Evolutionary conservation across 495 filamentous ascomycete species (phyloP).

Genomic region (Aspergillus mulundensis): DNA sequence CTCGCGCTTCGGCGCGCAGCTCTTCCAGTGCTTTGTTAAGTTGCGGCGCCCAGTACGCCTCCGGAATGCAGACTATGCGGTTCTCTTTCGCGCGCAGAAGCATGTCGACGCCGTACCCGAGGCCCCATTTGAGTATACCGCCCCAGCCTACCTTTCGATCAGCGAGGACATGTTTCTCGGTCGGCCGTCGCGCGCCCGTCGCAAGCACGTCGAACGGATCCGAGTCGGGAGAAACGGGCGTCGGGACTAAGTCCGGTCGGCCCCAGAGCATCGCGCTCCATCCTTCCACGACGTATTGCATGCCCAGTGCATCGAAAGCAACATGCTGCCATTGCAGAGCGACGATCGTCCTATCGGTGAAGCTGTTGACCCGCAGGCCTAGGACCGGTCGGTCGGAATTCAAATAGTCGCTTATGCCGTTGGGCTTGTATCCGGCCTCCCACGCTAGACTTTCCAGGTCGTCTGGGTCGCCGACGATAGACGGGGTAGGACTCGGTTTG

Average conservation of each 20-base stretch:
- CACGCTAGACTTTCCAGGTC: slow-evolving; percentile 17
- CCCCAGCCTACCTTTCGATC: slow-evolving; percentile 12
- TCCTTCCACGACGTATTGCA: slow-evolving; percentile 22
- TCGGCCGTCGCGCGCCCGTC: slow-evolving; percentile 6
- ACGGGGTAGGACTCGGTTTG: slow-evolving; percentile 8
- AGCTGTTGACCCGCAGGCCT: slow-evolving; percentile 45
- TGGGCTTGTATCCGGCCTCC: slow-evolving; percentile 20
- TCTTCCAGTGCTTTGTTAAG: slow-evolving; percentile 18
- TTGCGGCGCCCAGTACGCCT: slow-evolving; percentile 22
- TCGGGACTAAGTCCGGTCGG: slow-evolving; percentile 12
- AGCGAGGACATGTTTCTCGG: slow-evolving; percentile 8
- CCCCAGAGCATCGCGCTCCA: slow-evolving; percentile 24
- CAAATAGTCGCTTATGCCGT: slow-evolving; percentile 37
- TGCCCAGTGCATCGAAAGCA: slow-evolving; percentile 22
- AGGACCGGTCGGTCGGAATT: slow-evolving; percentile 43
- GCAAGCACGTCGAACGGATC: slow-evolving; percentile 18
- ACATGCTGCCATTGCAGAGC: slow-evolving; percentile 29
- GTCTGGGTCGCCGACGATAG: slow-evolving; percentile 20
- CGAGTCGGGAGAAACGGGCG: slow-evolving; percentile 9
- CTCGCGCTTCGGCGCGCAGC: slow-evolving; percentile 16
- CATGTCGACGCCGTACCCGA: slow-evolving; percentile 23
- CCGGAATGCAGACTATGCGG: slow-evolving; percentile 23
- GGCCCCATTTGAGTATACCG: slow-evolving; percentile 22
- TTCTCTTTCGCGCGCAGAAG: slow-evolving; percentile 23
- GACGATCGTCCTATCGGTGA: slow-evolving; percentile 48